Base-by-base conservation (phyloP, 192 early-diverging fungal genomes). In the Physocladia obscura region DNA sequence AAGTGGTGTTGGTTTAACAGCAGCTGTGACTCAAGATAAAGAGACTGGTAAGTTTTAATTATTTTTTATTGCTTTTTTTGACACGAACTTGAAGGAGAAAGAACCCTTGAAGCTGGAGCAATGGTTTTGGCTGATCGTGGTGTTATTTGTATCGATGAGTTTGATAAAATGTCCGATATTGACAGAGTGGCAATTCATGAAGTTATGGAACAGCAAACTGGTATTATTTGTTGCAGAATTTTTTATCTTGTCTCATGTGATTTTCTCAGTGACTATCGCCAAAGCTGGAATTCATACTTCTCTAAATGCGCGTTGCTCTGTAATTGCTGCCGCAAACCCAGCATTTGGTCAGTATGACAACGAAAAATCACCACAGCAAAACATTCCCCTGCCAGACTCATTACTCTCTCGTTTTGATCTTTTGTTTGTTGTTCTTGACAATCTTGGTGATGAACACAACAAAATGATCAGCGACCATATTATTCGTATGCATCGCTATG, bases 121-220 rank as follows among this genome's bases (percentile, higher is more conserved):
- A 96, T 99, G 97, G 96, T 99, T 17, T 79, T 99, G 44, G 97
- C 94, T 3, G 97, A 99, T 74, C 85, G 94, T 27, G 97, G 97
- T 49, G 88, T 99, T 36, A 93, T 96, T 13, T 99, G 97, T 77
- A 98, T 99, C 62, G 97, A 99, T 84, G 97, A 99, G 79, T 99
- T 99, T 77, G 97, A 99, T 83, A 99, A 99, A 74, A 99, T 99
- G 97, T 91, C 84, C 35, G 96, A 98, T 67, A 84, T 91, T 21
- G 97, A 99, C 73, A 89, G 96, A 62, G 95, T 97, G 2, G 96
- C 97, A 0, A 99, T 99, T 80, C 97, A 99, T 82, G 97, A 99
- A 89, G 97, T 97, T 1, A 99, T 99, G 97, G 97, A 99, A 83
- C 97, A 99, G 79, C 97, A 99, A 82, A 98, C 96, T 2, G 92